A percentile compares a stretch with the other conserved stretches of the same genome.
These are phyloP conservation scores for Polygonum maritimum DNA, from an alignment of 148 eudicot species.

Conservation along the genomic window DNA sequence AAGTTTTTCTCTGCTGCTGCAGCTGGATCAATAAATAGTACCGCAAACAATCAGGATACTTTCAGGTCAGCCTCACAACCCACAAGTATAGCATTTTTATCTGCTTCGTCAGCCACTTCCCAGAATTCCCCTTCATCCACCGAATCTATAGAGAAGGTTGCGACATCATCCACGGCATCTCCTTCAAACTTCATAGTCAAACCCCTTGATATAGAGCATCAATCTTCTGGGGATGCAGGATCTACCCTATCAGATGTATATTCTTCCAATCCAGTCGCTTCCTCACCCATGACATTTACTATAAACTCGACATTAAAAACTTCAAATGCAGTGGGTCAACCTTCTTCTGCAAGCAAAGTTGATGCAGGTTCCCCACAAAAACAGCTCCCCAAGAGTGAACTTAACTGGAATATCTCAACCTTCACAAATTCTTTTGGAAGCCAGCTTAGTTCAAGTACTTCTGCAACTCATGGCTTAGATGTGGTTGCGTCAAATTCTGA, in stretches of 20 bases:
- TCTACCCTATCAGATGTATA: conserved; percentile 3
- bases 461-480: conserved; percentile 17
- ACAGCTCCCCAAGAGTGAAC: not conserved
- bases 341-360: conserved; percentile 23
- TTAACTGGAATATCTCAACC: conserved; percentile 2
- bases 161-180: not conserved
- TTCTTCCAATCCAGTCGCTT: not conserved
- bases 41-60: not conserved
- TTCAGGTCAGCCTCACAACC: conserved; percentile 12
- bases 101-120: conserved; percentile 21
- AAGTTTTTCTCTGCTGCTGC: conserved; percentile 16
- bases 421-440: conserved; percentile 21
- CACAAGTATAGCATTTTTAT: conserved; percentile 22
- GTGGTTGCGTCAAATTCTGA: conserved; percentile 18
- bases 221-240: conserved; percentile 23
- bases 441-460: conserved; percentile 19
- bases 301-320: conserved; percentile 17
- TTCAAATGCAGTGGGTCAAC: conserved; percentile 9
- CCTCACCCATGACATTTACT: conserved; percentile 17
- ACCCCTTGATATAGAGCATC: not conserved
- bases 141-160: not conserved
- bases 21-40: conserved; percentile 12
- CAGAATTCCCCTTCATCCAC: conserved; percentile 12
- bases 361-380: conserved; percentile 17
- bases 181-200: not conserved